Conservation (phyloP, 805 yeast species). For the Candida saitoana region DNA sequence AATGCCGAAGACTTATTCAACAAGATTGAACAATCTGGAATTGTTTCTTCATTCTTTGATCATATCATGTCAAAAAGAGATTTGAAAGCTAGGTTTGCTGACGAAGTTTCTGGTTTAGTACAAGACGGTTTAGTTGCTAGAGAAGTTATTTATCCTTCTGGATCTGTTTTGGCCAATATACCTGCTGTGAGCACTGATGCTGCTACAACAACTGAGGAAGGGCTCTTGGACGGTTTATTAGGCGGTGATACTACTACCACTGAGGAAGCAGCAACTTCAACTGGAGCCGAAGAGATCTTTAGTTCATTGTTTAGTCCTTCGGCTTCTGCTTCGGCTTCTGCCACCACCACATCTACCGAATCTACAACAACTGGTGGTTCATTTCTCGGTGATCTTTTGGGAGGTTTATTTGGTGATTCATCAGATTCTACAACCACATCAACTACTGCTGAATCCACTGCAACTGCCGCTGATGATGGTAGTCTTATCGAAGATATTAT, state of each 20-base stretch:
- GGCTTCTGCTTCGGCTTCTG: constrained; percentile 5
- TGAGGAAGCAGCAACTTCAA: constrained; percentile 9
- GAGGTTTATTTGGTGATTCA: neutral
- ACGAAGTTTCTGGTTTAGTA: constrained; percentile 11
- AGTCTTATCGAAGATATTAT: constrained; percentile 11
- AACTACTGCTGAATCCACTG: constrained; percentile 2
- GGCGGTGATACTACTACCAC: constrained; percentile 8
- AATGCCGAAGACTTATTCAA: constrained; percentile 19
- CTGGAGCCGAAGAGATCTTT: constrained; percentile 7
- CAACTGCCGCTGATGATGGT: constrained; percentile 8
- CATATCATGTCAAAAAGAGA: neutral
- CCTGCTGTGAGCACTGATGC: constrained; percentile 6
- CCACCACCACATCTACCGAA: no score
- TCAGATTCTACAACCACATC: constrained; percentile 2
- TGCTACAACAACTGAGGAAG: constrained; percentile 7
- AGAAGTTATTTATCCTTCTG: constrained; percentile 1
- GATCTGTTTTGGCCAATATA: constrained; percentile 1
- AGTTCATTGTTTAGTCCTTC: neutral
- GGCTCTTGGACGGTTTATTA: constrained; percentile 12
- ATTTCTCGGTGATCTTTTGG: constrained; percentile 1
- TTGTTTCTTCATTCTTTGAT: constrained; percentile 8
- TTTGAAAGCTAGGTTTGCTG: constrained; percentile 13
- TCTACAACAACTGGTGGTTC: constrained; percentile 10
- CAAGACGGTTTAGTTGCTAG: constrained; percentile 11
- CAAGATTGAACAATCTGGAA: constrained; percentile 24